Evolutionary conservation across 176 grass and related monocot species (phyloP).

Genomic region (Hordeum vulgare): DNA sequence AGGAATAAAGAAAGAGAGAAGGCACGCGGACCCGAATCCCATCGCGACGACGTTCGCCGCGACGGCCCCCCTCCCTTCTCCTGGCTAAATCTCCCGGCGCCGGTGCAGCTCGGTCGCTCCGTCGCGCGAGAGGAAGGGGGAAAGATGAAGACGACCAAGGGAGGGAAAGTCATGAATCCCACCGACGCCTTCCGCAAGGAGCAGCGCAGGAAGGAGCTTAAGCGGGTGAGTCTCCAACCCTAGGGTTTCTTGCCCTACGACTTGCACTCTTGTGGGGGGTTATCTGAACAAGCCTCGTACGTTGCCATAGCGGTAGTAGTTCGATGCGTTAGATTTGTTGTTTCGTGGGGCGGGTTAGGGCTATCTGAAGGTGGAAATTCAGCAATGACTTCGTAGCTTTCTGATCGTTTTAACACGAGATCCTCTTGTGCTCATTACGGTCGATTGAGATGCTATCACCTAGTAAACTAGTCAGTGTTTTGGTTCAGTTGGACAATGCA

Average conservation of each 20-base stretch:
- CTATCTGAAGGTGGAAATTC: neutral
- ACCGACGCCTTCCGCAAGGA: conserved; percentile 94
- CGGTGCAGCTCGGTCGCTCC: neutral
- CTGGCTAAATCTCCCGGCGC: neutral
- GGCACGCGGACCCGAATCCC: neutral
- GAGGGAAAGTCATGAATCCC: conserved; percentile 97
- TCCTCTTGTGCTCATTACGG: neutral
- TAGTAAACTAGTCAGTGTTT: neutral
- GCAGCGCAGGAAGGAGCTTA: conserved; percentile 94
- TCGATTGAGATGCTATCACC: neutral
- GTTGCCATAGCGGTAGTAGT: neutral
- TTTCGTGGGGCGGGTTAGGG: neutral
- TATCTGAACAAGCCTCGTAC: neutral
- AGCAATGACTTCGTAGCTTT: neutral
- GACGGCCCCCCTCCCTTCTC: neutral
- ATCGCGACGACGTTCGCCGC: neutral
- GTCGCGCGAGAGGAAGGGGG: neutral
- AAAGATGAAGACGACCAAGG: conserved; percentile 99
- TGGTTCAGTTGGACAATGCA: neutral
- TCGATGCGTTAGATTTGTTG: neutral
- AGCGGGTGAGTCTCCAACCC: conserved; percentile 60
- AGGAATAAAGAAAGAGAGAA: no score
- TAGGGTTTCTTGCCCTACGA: conserved; percentile 32
- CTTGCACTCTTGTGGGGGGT: neutral
- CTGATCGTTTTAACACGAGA: neutral